Evolutionary conservation across 2,329 filamentous ascomycete genomes (phyloP).

Genomic region (Aspergillus awamori): DNA sequence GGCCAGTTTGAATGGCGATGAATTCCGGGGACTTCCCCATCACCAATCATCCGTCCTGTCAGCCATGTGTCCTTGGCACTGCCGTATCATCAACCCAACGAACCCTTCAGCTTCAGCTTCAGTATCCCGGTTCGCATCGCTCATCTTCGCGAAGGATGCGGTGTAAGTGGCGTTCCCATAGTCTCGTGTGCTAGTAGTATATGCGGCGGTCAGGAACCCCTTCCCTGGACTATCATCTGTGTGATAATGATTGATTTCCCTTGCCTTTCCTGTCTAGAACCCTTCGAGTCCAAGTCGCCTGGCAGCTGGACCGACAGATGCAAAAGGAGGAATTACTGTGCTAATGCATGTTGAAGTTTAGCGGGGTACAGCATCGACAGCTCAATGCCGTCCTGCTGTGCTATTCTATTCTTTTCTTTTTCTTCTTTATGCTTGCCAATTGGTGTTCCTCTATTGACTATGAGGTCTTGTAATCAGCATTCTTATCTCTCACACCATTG

Average conservation of each 20-base stretch:
- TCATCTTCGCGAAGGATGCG: conserved; percentile 13
- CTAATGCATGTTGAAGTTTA: conserved; percentile 10
- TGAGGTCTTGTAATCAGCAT: neutral
- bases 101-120: neutral
- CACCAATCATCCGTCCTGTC: neutral
- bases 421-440: neutral
- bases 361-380: conserved; percentile 6
- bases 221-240: neutral
- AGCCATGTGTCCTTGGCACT: neutral
- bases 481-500: too few relatives aligned
- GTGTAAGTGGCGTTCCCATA: conserved; percentile 21
- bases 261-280: neutral
- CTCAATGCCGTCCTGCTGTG: conserved; percentile 3
- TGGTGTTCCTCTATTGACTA: neutral
- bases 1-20: neutral
- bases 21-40: neutral
- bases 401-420: neutral
- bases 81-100: neutral
- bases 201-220: conserved; percentile 13
- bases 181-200: conserved; percentile 7
- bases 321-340: neutral
- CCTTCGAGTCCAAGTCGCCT: neutral
- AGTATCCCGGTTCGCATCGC: neutral
- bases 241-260: neutral
- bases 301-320: conserved; percentile 1